Evolutionary conservation across 805 yeast species (phyloP).

Genomic region (Wickerhamiella parazyma): DNA sequence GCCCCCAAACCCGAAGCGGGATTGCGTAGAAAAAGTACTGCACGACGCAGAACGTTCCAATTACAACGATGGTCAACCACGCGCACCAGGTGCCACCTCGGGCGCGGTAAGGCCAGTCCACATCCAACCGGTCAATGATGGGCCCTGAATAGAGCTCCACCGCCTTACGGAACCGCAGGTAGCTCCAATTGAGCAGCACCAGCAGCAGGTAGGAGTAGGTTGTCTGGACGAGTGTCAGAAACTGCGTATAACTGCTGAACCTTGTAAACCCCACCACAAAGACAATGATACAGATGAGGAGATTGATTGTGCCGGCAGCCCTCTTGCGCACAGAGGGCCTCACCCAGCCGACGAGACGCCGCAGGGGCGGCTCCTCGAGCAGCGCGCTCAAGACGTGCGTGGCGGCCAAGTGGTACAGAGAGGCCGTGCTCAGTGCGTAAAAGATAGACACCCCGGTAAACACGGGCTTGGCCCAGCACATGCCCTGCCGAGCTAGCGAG

Average conservation of each 20-base stretch:
- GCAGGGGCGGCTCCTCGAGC: conserved; percentile 9
- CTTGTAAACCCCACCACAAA: conserved; percentile 1
- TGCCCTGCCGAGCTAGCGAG: conserved; percentile 2
- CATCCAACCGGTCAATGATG: conserved; percentile 47
- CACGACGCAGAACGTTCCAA: neutral
- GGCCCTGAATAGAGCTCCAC: conserved; percentile 26
- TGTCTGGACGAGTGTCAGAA: neutral
- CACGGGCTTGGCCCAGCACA: conserved; percentile 9
- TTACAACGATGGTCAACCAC: conserved; percentile 38
- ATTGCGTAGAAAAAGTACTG: neutral
- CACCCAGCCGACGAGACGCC: conserved; percentile 4
- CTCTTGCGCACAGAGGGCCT: neutral
- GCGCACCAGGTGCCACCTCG: conserved; percentile 26
- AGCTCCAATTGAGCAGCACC: conserved; percentile 35
- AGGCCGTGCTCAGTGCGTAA: conserved; percentile 10
- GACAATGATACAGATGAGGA: conserved; percentile 9
- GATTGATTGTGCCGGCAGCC: neutral
- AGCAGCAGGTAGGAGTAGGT: neutral
- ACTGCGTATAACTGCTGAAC: neutral
- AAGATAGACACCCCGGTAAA: conserved; percentile 11
- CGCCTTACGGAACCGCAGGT: conserved; percentile 47
- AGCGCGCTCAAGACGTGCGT: conserved; percentile 15
- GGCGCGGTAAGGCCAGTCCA: conserved; percentile 53
- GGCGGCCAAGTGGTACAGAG: conserved; percentile 13
- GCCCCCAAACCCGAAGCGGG: neutral